Evolutionary conservation across 805 yeast species (phyloP), one percentile per base, ranked within the genome.

Genomic region (Komagataella mondaviorum): DNA sequence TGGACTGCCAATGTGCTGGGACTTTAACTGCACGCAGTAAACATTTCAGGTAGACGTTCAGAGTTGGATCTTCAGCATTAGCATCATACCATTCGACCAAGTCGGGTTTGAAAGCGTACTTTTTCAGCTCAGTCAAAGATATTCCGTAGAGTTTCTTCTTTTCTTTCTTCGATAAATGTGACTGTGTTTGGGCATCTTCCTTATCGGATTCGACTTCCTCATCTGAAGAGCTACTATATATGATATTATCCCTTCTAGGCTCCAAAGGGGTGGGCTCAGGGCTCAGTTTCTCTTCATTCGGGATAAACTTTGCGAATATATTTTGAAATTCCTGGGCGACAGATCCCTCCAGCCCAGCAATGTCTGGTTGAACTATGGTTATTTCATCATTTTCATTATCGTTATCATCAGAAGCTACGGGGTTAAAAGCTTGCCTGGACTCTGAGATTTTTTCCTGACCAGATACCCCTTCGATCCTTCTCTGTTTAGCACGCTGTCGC

Each of bases 21-120:
- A 91, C 88, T 1, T 80, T 86, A 0, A 90, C 81, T 1, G 69
- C 73, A 56, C 88, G 86, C 52, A 79, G 81, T 43, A 71, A 66
- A 0, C 82, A 68, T 61, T 90, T 91, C 49, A 91, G 63, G 20
- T 73, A 69, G 0, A 86, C 79, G 12, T 80, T 71, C 18, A 89
- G 61, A 48, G 70, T 66, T 1, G 99, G 96, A 58, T 88, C 91
- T 1, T 72, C 73, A 0, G 97, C 84, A 68, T 90, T 93, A 1
- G 81, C 83, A 63, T 93, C 98, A 58, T 70, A 78, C 95, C 95
- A 85, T 56, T 89, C 95, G 1, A 91, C 83, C 3, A 81, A 61
- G 52, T 86, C 88, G 0, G 98, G 97, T 23, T 69, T 68, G 1
- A 66, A 56, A 0, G 85, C 72, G 20, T 70, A 63, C 0, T 85